Evolutionary conservation across 495 filamentous ascomycete genomes (phyloP).

Genomic region (Evansstolkia leycettana): DNA sequence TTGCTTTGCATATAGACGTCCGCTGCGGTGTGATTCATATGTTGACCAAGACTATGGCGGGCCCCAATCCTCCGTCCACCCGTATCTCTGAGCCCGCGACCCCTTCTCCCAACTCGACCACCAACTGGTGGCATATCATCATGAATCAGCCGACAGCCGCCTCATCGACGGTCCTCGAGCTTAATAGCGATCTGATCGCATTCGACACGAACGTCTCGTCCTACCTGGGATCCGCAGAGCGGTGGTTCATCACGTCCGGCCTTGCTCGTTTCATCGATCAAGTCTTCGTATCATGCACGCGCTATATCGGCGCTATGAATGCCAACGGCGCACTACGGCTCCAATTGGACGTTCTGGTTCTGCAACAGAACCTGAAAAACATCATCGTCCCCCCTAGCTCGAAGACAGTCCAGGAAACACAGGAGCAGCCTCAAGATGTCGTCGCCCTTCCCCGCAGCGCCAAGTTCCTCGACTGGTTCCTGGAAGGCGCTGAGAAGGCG

Average conservation of each 20-base stretch:
- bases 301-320: conserved; percentile 58
- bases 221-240: conserved; percentile 46
- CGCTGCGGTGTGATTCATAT: conserved; percentile 69
- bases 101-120: conserved; percentile 41
- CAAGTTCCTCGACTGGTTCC: conserved; percentile 71
- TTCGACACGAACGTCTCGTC: conserved; percentile 71
- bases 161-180: conserved; percentile 58
- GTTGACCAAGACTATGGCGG: conserved; percentile 34
- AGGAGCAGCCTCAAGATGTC: conserved; percentile 23
- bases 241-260: conserved; percentile 62
- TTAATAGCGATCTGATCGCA: conserved; percentile 68
- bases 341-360: conserved; percentile 80
- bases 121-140: conserved; percentile 58
- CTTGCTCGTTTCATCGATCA: conserved; percentile 59
- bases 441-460: conserved; percentile 57
- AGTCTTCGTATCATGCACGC: conserved; percentile 53
- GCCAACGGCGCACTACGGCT: conserved; percentile 64
- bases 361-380: conserved; percentile 92
- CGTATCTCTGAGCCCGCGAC: conserved; percentile 27
- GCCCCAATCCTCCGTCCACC: conserved; percentile 25
- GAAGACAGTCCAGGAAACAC: conserved; percentile 3
- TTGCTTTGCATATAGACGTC: conserved; percentile 79
- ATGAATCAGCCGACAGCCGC: conserved; percentile 66
- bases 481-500: conserved; percentile 59
- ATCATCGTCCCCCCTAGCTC: conserved; percentile 40